A percentile compares a stretch with the other conserved stretches of the same genome.
Conservation (phyloP, 306 rosid species). For the Prunus dulcis region DNA sequence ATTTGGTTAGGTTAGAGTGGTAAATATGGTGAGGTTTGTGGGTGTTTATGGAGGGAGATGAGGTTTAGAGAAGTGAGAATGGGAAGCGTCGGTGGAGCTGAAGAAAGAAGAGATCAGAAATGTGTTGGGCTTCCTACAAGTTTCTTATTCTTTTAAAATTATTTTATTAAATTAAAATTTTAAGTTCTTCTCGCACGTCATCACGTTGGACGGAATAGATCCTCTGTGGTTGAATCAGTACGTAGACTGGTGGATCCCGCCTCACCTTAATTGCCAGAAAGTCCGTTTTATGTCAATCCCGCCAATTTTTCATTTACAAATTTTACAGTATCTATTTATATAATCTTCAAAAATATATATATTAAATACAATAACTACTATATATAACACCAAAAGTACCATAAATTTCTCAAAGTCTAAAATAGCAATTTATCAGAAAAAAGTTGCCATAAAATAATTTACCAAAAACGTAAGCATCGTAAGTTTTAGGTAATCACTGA, state of each 20-base stretch:
- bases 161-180: not conserved
- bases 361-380: too few species aligned
- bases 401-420: too few species aligned
- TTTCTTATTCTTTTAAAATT: not conserved
- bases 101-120: not conserved
- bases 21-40: constrained; percentile 11
- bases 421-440: not conserved
- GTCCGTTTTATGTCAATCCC: not conserved
- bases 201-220: constrained; percentile 9
- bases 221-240: not conserved
- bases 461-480: not conserved
- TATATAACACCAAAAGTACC: too few species aligned
- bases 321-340: too few species aligned
- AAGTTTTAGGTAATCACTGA: not conserved
- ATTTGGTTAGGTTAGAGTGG: constrained; percentile 3
- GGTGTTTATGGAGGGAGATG: constrained; percentile 3
- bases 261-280: not conserved
- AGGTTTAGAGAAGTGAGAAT: not conserved
- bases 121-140: not conserved
- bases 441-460: not conserved
- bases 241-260: not conserved
- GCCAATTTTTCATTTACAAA: not conserved
- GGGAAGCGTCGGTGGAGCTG: constrained; percentile 33
- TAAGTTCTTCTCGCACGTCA: constrained; percentile 17
- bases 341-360: too few species aligned